A percentile compares a stretch with the other conserved stretches of the same genome.
Conservation (phyloP, 2,329 filamentous ascomycete genomes). For the Apiospora hydei region DNA sequence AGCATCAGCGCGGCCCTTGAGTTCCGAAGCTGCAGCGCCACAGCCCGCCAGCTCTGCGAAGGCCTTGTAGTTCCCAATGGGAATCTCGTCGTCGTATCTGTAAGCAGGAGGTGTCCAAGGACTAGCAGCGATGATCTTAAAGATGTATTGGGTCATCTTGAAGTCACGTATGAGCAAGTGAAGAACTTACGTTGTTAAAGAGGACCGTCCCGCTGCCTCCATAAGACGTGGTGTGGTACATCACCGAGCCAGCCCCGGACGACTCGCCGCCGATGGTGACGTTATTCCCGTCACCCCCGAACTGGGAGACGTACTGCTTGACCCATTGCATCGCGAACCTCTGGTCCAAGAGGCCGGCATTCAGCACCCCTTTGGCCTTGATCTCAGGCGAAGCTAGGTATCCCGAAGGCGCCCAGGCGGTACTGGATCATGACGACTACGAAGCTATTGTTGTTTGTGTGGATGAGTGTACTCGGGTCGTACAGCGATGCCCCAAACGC, state of each 20-base stretch:
- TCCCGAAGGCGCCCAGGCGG: slow-evolving; percentile 52
- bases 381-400: slow-evolving; percentile 57
- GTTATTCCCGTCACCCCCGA: slow-evolving; percentile 58
- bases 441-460: slow-evolving; percentile 50
- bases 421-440: slow-evolving; percentile 53
- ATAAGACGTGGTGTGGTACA: slow-evolving; percentile 56
- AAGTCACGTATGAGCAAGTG: not conserved
- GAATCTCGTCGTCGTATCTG: slow-evolving; percentile 33
- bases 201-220: slow-evolving; percentile 52
- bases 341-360: slow-evolving; percentile 59
- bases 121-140: slow-evolving; percentile 37
- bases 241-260: slow-evolving; percentile 52
- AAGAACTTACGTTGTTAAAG: slow-evolving; percentile 45
- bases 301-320: slow-evolving; percentile 56
- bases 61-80: slow-evolving; percentile 38
- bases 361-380: slow-evolving; percentile 40
- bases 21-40: slow-evolving; percentile 33
- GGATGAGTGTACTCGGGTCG: slow-evolving; percentile 37
- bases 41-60: slow-evolving; percentile 46
- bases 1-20: slow-evolving; percentile 28
- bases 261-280: slow-evolving; percentile 62
- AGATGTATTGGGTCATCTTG: slow-evolving; percentile 37
- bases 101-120: slow-evolving; percentile 38
- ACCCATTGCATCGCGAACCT: slow-evolving; percentile 61
- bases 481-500: slow-evolving; percentile 30